Base-by-base conservation (phyloP, 192 early-diverging fungal species). In the Kappamyces sp. region DNA sequence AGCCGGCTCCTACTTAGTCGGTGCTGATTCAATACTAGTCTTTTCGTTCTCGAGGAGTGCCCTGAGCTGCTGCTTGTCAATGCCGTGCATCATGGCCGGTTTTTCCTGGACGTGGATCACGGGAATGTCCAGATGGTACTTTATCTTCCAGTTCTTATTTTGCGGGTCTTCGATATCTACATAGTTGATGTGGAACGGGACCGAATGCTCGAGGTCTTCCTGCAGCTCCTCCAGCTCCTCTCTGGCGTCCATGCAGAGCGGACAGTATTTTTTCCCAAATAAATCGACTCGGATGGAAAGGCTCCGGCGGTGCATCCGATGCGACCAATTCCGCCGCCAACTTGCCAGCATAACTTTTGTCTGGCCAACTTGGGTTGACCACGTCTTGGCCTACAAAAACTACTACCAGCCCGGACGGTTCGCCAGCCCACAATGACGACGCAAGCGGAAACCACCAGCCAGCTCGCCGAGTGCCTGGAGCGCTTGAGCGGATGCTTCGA, bases 51-150 rank as follows among this genome's bases (percentile, higher is more conserved):
- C 22, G 22, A 58, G 35, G 5, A 45, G 30, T 22, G 11, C 33
- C n/a, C 29, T 45, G 11, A 58, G 37, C 35, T 14, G 12, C 14
- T 8, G 14, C 35, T 12, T 42, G 45, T 70, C 57, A 12, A 78
- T 51, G 9, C 60, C 59, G 65, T 74, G 72, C 63, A 49, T 63
- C 61, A 72, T 67, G 1, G 69, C 54, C 6, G 57, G 12, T 30
- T 61, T 46, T 2, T 54, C 69, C 45, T 68, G 66, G 35, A 65
- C 40, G 41, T 75, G 76, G 0, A 78, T 14, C 5, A 78, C 76
- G 3, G 76, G 76, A 4, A 78, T 72, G 38, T 78, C 72, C 42
- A 63, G 70, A 29, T 60, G 71, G 63, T 78, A 78, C 41, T 68
- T 61, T 29, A 57, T 53, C 35, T 66, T 49, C 67, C 68, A 75